Base-by-base conservation (phyloP, 768 basidiomycete species). In the Boletus tomentosulus region DNA sequence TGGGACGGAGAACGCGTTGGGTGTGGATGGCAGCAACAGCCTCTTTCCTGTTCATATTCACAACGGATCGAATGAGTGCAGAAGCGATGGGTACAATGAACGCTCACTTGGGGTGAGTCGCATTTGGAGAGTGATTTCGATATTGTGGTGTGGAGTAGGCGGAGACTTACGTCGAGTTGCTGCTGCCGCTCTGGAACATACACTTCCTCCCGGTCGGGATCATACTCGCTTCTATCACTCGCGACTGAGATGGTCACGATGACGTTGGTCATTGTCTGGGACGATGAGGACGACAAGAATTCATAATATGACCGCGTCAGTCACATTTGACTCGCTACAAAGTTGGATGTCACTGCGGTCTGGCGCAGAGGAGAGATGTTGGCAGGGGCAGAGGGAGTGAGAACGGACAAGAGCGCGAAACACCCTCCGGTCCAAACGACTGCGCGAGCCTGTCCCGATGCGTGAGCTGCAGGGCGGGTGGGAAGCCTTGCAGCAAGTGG, bases 171-270 rank as follows among this genome's bases (percentile, higher is more conserved):
- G 48, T 68, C 54, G 30, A 65, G 24, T n/a, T 55, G 59, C 7
- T 51, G 41, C 41, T 58, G 53, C 11, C 54, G 39, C n/a, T 68
- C 75, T 30, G 80, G 78, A 4, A 89, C 80, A 37, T 78, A 75
- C 15, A 91, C 83, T 66, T 90, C 87, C 67, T 91, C 87, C 88
- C 87, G 89, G 65, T 91, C 88, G 56, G 81, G 76, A 39, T 88
- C 88, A 62, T 88, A 84, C 61, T 87, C 85, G 31, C 74, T 76
- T 47, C 68, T 67, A 30, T 70, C 68, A 1, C 55, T 62, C 9
- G 59, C 55, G 22, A 65, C 27, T 0, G 64, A 50, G 46, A 9
- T 19, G 9, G 55, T 50, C 63, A 64, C 70, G 50, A 16, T 46
- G 44, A 39, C 16, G 37, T 24, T 49, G 25, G 54, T 52, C 57